These are phyloP conservation scores for Brassica balearica DNA, from an alignment of 441 rosid genomes.

Conservation along the genomic window DNA sequence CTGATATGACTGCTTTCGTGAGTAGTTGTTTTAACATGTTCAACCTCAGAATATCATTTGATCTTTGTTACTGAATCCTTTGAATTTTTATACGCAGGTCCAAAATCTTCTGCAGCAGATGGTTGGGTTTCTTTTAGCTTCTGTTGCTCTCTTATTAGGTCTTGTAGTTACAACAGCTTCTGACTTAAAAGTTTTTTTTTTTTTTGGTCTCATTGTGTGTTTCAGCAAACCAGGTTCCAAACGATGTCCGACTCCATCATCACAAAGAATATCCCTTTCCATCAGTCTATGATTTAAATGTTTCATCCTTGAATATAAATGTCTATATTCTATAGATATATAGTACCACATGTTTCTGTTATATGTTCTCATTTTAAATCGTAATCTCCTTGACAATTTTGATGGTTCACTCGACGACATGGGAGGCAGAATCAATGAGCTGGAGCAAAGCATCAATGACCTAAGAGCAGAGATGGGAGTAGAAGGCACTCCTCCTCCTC, in stretches of 20 bases:
- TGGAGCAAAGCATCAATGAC: constrained; percentile 68
- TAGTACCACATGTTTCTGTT: no score
- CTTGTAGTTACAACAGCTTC: not conserved
- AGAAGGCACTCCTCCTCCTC: constrained; percentile 56
- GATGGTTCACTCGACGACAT: constrained; percentile 64
- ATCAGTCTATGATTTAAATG: constrained; percentile 11
- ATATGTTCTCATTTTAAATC: not conserved
- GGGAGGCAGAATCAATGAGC: constrained; percentile 64
- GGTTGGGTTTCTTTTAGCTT: constrained; percentile 43
- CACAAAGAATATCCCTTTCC: constrained; percentile 64
- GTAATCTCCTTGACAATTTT: constrained; percentile 49
- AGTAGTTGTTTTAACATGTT: constrained; percentile 33
- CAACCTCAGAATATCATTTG: not conserved
- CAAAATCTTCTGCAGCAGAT: constrained; percentile 68
- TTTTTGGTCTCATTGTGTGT: constrained; percentile 17
- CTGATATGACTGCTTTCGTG: constrained; percentile 86
- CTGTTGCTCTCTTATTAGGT: not conserved
- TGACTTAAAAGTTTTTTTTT: constrained; percentile 15
- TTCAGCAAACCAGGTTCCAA: constrained; percentile 72
- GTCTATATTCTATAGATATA: no score
- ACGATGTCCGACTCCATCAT: constrained; percentile 72
- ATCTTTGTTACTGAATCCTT: constrained; percentile 11
- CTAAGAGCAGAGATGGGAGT: constrained; percentile 63
- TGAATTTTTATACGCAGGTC: constrained; percentile 45
- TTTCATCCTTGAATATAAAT: not conserved